phyloP scores from a whole-genome alignment of 1,139 yeast species.

The Wickerhamomyces sp. region DNA sequence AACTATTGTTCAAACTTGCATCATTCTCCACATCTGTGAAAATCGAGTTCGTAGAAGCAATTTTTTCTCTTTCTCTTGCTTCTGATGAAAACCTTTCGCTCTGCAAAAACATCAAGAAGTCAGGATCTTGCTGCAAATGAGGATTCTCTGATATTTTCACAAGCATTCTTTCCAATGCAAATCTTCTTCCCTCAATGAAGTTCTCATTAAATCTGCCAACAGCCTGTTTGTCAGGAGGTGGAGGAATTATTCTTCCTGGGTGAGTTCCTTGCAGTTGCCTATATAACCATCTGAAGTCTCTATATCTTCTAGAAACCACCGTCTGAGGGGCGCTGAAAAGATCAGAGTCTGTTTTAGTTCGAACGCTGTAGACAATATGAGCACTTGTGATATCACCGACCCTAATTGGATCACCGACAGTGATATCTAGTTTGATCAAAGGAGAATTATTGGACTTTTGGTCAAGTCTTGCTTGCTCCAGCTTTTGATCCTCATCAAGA shows the following conservation, averaged over 20 bases:
- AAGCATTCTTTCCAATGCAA: slow-evolving; percentile 87
- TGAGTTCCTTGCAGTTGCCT: slow-evolving; percentile 82
- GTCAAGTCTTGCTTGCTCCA: slow-evolving; percentile 11
- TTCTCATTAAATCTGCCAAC: slow-evolving; percentile 86
- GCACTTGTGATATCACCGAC: slow-evolving; percentile 89
- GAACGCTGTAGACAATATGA: slow-evolving; percentile 82
- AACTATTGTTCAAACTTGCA: slow-evolving; percentile 15
- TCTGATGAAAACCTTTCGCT: slow-evolving; percentile 65
- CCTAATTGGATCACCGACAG: slow-evolving; percentile 88
- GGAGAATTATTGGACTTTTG: slow-evolving; percentile 19
- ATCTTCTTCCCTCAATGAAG: slow-evolving; percentile 80
- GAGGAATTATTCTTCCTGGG: slow-evolving; percentile 90
- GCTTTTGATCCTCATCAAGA: slow-evolving; percentile 5
- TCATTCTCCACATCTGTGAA: slow-evolving; percentile 29
- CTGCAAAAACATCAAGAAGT: slow-evolving; percentile 73
- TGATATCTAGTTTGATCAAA: slow-evolving; percentile 45
- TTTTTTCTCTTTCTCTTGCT: slow-evolving; percentile 55
- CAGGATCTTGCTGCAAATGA: slow-evolving; percentile 61
- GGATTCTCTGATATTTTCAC: slow-evolving; percentile 57
- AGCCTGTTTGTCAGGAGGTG: slow-evolving; percentile 95
- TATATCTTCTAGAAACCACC: slow-evolving; percentile 70
- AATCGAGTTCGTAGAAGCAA: slow-evolving; percentile 44
- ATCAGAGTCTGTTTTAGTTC: slow-evolving; percentile 46
- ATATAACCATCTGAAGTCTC: slow-evolving; percentile 84
- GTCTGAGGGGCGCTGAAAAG: slow-evolving; percentile 32